Evolutionary conservation across 23 red algal species (phyloP).

Genomic region (Agarophyton chilense): DNA sequence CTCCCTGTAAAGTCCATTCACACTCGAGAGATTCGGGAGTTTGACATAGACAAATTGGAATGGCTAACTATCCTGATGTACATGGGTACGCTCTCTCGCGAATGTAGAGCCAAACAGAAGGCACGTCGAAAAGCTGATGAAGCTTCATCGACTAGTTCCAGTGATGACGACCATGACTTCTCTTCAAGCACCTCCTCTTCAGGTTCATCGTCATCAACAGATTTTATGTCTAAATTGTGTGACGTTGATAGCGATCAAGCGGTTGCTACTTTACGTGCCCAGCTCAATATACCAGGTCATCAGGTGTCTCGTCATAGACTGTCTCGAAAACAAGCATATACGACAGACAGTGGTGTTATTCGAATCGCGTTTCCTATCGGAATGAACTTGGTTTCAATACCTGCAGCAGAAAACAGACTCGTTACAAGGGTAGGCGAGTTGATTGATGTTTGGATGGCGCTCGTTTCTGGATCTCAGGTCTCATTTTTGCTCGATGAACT

Average conservation of each 20-base stretch:
- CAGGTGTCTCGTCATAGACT: not conserved
- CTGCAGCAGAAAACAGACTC: constrained; percentile 15
- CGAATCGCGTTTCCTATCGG: constrained; percentile 12
- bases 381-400: constrained; percentile 10
- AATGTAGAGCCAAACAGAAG: not conserved
- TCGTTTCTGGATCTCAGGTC: constrained; percentile 29
- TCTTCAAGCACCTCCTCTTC: constrained; percentile 2
- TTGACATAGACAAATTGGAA: constrained; percentile 41
- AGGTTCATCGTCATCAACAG: not conserved
- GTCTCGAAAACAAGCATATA: not conserved
- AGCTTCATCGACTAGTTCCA: not conserved
- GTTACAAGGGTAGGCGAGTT: constrained; percentile 34
- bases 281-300: not conserved
- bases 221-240: not conserved
- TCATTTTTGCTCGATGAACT: constrained; percentile 19
- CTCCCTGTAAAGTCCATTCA: constrained; percentile 17
- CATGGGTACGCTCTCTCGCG: constrained; percentile 14
- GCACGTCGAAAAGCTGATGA: not conserved
- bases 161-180: not conserved
- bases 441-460: constrained; percentile 51
- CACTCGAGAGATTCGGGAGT: not conserved
- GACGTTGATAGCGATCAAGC: not conserved
- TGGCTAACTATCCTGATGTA: constrained; percentile 40
- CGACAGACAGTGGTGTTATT: not conserved
- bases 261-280: not conserved